These are phyloP conservation scores for Hypoxylon sp. DNA, from an alignment of 2,329 filamentous ascomycete genomes.

Conservation along the genomic window DNA sequence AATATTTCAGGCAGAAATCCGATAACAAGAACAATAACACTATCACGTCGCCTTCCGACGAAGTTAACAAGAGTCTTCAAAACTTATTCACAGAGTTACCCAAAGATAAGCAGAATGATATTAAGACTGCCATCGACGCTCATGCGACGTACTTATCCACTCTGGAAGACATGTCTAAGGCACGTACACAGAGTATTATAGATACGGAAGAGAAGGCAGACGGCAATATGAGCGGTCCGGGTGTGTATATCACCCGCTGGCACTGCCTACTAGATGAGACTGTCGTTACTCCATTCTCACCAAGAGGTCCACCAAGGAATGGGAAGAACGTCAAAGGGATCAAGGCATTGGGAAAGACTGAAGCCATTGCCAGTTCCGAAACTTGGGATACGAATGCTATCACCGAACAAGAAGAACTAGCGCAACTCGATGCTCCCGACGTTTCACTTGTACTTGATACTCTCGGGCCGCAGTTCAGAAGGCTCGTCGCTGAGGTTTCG, in stretches of 20 bases:
- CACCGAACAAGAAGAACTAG: constrained; percentile 45
- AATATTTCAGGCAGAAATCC: constrained; percentile 58
- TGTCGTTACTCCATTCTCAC: constrained; percentile 67
- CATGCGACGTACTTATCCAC: constrained; percentile 68
- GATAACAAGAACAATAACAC: not conserved
- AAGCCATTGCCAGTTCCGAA: constrained; percentile 43
- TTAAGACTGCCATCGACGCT: constrained; percentile 64
- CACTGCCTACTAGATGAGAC: constrained; percentile 76
- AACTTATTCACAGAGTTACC: constrained; percentile 58
- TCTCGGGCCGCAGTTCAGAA: constrained; percentile 37
- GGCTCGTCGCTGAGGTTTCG: constrained; percentile 38
- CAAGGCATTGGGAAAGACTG: constrained; percentile 55
- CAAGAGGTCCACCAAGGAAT: constrained; percentile 60
- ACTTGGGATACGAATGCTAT: constrained; percentile 39
- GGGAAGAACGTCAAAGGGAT: constrained; percentile 61
- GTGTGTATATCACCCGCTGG: constrained; percentile 77
- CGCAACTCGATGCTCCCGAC: constrained; percentile 50
- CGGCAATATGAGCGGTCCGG: constrained; percentile 66
- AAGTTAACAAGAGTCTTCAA: constrained; percentile 53
- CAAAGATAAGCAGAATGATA: constrained; percentile 51
- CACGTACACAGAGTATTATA: constrained; percentile 66
- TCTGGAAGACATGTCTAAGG: constrained; percentile 62
- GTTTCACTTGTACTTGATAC: constrained; percentile 45
- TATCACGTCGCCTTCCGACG: constrained; percentile 41
- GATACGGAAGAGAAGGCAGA: constrained; percentile 42